Evolutionary conservation across 176 grass and related monocot genomes (phyloP).

Genomic region (Aegilops longissima): DNA sequence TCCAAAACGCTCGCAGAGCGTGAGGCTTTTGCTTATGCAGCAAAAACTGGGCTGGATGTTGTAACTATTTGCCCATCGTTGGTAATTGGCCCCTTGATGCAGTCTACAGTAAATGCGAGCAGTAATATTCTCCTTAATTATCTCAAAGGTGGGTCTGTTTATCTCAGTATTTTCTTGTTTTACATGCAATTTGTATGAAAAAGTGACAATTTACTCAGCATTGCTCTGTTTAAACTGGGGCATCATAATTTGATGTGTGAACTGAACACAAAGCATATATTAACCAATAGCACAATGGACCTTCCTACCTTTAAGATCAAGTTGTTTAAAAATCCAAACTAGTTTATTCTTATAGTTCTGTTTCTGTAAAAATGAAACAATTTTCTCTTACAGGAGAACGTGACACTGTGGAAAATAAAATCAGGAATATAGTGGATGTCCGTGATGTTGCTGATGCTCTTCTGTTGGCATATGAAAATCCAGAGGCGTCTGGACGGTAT

Average conservation of each 20-base stretch:
- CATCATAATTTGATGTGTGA: background rate
- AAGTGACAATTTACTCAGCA: background rate
- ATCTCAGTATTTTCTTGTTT: background rate
- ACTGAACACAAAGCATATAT: background rate
- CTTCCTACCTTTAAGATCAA: background rate
- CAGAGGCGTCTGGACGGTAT: slow-evolving; percentile 39
- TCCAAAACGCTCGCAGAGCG: slow-evolving; percentile 39
- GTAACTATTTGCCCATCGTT: slow-evolving; percentile 31
- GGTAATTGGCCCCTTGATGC: slow-evolving; percentile 37
- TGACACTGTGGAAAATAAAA: slow-evolving; percentile 35
- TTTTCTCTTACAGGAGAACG: slow-evolving; percentile 29
- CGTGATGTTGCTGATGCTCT: slow-evolving; percentile 55
- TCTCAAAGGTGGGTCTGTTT: slow-evolving; percentile 26
- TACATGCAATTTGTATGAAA: background rate
- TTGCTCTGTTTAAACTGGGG: background rate
- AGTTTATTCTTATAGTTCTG: background rate
- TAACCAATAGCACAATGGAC: background rate
- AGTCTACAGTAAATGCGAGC: slow-evolving; percentile 34
- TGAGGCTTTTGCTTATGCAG: slow-evolving; percentile 34
- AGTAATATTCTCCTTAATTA: slow-evolving; percentile 9
- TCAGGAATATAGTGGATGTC: slow-evolving; percentile 40
- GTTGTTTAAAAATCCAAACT: background rate
- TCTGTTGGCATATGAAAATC: slow-evolving; percentile 41
- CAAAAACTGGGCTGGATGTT: slow-evolving; percentile 39
- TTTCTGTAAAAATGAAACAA: background rate